A percentile compares a stretch with the other conserved stretches of the same genome.
These are phyloP conservation scores for Cardiosporidium cionae DNA, from an alignment of 169 alveolate species.

Conservation along the genomic window DNA sequence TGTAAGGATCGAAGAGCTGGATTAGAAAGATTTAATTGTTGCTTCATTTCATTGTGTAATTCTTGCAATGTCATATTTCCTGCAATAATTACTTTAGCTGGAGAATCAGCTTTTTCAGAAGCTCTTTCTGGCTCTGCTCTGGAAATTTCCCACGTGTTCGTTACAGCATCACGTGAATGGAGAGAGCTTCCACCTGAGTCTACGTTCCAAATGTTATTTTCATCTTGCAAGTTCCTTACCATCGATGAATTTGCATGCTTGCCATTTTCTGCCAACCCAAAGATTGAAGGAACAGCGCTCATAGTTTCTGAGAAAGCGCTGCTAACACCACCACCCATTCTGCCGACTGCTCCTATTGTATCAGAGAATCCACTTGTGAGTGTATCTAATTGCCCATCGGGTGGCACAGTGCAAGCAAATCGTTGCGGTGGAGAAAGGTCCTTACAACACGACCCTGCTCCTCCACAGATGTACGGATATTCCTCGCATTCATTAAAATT, in stretches of 20 bases:
- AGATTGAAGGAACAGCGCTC: background rate
- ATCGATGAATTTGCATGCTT: no score
- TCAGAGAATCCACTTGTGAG: background rate
- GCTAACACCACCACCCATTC: background rate
- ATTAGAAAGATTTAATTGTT: no score
- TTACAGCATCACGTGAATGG: no score
- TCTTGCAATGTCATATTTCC: background rate
- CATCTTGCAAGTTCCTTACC: no score
- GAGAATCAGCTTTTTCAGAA: background rate
- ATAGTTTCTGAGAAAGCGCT: background rate
- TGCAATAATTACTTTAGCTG: background rate
- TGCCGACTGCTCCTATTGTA: no score
- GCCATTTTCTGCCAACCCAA: background rate
- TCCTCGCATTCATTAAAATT: constrained; percentile 44
- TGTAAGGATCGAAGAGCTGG: background rate
- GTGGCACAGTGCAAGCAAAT: constrained; percentile 27
- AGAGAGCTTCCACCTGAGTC: no score
- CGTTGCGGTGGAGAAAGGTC: constrained; percentile 46
- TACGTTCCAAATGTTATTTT: no score
- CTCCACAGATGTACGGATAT: constrained; percentile 49
- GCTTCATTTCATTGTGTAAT: background rate
- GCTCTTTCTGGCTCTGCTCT: background rate
- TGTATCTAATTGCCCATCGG: constrained; percentile 1
- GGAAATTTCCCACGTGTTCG: no score
- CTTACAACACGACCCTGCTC: constrained; percentile 42